phyloP scores from a whole-genome alignment of 2,329 filamentous ascomycete genomes.

The Trichoderma arundinaceum region DNA sequence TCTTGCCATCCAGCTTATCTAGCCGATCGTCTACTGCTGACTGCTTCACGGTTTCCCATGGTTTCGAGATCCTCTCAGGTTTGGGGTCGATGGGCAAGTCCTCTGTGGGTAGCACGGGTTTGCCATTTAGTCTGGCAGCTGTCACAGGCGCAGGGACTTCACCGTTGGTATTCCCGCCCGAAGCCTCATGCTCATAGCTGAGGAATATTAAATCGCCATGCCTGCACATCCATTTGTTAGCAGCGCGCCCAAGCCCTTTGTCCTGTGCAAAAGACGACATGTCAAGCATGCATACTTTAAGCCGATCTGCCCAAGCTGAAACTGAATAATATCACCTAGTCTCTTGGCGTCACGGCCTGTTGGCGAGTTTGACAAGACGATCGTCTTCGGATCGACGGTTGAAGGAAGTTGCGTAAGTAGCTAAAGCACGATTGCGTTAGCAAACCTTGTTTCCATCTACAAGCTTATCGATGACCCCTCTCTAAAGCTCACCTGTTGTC shows the following conservation, averaged over 20 bases:
- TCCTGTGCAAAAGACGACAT: conserved; percentile 22
- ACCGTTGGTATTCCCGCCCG: conserved; percentile 46
- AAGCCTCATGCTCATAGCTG: conserved; percentile 69
- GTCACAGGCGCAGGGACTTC: conserved; percentile 49
- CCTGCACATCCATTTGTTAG: conserved; percentile 51
- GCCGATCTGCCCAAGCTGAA: conserved; percentile 64
- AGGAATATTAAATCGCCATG: conserved; percentile 93
- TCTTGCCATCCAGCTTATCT: conserved; percentile 90
- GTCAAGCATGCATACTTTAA: conserved; percentile 53
- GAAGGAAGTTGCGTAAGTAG: conserved; percentile 64
- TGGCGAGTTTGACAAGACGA: conserved; percentile 67
- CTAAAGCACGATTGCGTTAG: conserved; percentile 44
- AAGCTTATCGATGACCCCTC: background rate
- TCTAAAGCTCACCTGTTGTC: conserved; percentile 51
- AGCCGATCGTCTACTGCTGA: conserved; percentile 84
- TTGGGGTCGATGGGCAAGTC: conserved; percentile 72
- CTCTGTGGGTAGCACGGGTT: conserved; percentile 72
- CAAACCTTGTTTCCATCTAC: background rate
- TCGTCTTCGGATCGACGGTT: conserved; percentile 64
- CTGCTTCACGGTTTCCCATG: conserved; percentile 89
- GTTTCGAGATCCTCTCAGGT: conserved; percentile 56
- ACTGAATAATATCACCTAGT: conserved; percentile 62
- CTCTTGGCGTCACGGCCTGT: conserved; percentile 63
- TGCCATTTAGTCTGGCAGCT: conserved; percentile 77
- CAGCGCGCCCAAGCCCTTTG: conserved; percentile 22